Evolutionary conservation across 2,329 filamentous ascomycete genomes (phyloP).

Genomic region (Colletotrichum navitas): DNA sequence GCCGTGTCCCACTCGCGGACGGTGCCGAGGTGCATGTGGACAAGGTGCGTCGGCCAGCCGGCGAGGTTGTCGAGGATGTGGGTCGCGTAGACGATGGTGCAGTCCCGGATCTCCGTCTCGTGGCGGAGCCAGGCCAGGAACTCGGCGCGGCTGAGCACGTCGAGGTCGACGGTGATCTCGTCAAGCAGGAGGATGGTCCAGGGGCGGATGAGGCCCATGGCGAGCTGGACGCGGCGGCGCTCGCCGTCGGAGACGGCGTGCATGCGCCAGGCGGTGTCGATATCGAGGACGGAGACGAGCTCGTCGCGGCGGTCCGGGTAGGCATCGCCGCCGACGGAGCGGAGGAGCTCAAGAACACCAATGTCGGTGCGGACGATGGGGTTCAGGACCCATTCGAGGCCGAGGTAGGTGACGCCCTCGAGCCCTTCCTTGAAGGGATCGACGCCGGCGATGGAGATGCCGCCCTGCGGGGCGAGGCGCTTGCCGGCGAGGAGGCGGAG

Average conservation of each 20-base stretch:
- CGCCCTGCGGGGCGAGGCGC: conserved; percentile 83
- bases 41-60: conserved; percentile 93
- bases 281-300: conserved; percentile 88
- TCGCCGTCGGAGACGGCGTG: conserved; percentile 96
- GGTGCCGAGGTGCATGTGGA: conserved; percentile 92
- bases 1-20: conserved; percentile 89
- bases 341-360: conserved; percentile 86
- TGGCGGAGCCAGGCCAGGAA: conserved; percentile 88
- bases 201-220: conserved; percentile 92
- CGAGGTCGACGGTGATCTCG: conserved; percentile 96
- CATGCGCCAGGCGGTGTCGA: conserved; percentile 94
- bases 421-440: conserved; percentile 93
- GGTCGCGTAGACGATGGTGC: conserved; percentile 96
- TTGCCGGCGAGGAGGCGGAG: conserved; percentile 95
- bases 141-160: conserved; percentile 85
- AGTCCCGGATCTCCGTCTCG: conserved; percentile 85
- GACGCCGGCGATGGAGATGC: conserved; percentile 82
- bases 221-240: conserved; percentile 89
- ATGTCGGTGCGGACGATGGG: conserved; percentile 96
- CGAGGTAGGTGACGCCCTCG: conserved; percentile 96
- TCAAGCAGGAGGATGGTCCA: conserved; percentile 94
- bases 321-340: conserved; percentile 86
- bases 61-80: conserved; percentile 97
- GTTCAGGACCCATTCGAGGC: conserved; percentile 98
- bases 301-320: conserved; percentile 88